Base-by-base conservation (phyloP, 176 grass and related monocot species). In the Neostapfia colusana region DNA sequence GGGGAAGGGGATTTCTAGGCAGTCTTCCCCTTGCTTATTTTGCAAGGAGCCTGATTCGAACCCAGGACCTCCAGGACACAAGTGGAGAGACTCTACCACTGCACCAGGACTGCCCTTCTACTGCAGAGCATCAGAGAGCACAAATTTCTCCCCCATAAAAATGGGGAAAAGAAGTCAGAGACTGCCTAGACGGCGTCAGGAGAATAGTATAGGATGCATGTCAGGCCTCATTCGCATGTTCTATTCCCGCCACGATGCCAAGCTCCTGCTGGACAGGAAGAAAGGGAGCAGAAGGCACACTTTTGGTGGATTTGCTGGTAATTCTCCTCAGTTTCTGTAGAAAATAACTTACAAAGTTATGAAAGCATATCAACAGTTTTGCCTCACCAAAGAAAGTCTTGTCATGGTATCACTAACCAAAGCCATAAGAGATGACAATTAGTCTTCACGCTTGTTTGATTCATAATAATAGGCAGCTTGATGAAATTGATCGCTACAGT, bases 191-290 rank as follows among this genome's bases (percentile, higher is more conserved):
- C 63, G 69, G 15, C 62, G 28, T 25, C 74, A 84, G 76, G 43
- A 83, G 57, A 72, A 44, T 65, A 93, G 67, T 37, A 36, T 71
- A 12, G 89, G 94, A 20, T 97, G 94, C 72, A 84, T 94, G 67
- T 78, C 89, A 84, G 83, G 95, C 42, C 75, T 99, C 67, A 88
- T 99, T 77, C 78, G 74, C 66, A 84, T 99, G 71, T 85, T 99
- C 75, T 80, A 92, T 73, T 92, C 88, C 80, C 73, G 66, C 27
- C 46, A 59, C 8, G 84, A 93, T 28, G 70, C 89, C 23, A 99
- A 85, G 85, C 74, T 95, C 54, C 85, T 95, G 50, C 43, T 91
- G 67, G 80, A 92, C 74, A 74, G 66, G 39, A 93, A 85, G 65
- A 81, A 90, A 69, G 87, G 87, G 44, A 88, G 77, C 59, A 85